Evolutionary conservation across 139 green algal genomes (phyloP), one percentile per base, ranked within the genome.

Genomic region (Tetraselmis striata): DNA sequence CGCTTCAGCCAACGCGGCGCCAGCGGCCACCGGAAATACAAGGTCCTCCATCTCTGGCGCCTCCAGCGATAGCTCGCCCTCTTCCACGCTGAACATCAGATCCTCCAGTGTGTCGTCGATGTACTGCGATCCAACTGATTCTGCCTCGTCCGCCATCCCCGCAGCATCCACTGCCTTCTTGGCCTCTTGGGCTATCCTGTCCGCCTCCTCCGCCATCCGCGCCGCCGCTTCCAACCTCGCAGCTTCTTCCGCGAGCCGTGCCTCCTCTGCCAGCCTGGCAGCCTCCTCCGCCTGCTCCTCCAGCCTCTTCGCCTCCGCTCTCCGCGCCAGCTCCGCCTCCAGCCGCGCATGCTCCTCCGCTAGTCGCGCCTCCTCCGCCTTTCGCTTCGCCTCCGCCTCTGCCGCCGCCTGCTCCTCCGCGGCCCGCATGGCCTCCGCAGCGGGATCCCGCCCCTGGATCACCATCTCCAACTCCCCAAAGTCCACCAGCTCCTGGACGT

Each of bases 401-500:
- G 18, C 5, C 18, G 11, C 18, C 11, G 45, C 45, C 45, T 67
- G 45, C 45, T 67, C 45, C 45, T 67, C 45, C 5, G 45, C 45
- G 11, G 18, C 45, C 45, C 45, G 5, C 45, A 67, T 67, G 11
- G 45, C 45, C 45, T 67, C 45, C 45, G 45, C 45, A 25, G 45
- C 45, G 18, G 45, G 45, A 32, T 30, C 27, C 11, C 28, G 27
- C 75, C 27, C 27, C 28, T 80, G 28, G 27, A 80, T 31, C 24
- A 80, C 32, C 77, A 59, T 80, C 29, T 32, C 32, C 2, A 80
- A 32, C 77, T 80, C 77, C 27, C 77, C 77, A 18, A 28, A 32
- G 18, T 80, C 77, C 28, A 59, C 77, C 77, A 80, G 77, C 77
- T 80, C 77, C 77, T 80, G 77, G 2, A 80, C 29, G 27, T 32